Percentiles rank a stretch among this genome's conserved stretches.
Evolutionary conservation across 176 grass and related monocot genomes (phyloP).

Genomic region (Avena insularis): DNA sequence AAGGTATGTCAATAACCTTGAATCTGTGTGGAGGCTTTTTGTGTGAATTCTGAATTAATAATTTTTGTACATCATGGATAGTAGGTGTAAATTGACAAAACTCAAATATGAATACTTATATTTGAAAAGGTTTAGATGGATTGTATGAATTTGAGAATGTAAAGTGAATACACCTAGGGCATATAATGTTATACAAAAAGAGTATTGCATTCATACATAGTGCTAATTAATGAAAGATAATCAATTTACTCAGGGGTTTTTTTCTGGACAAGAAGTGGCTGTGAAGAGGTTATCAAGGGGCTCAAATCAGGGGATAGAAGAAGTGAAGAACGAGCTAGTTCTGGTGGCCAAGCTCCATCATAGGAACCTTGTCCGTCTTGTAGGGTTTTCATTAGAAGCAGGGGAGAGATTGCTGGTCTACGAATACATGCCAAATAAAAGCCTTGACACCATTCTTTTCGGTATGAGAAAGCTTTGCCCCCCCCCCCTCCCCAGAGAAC

Average conservation of each 20-base stretch:
- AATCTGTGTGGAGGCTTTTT: not conserved
- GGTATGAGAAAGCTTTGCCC: too few relatives aligned
- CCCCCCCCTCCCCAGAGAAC: too few relatives aligned
- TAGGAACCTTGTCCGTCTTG: slow-evolving; percentile 41
- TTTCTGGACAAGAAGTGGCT: slow-evolving; percentile 41
- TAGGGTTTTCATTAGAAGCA: too few relatives aligned
- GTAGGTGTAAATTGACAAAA: not conserved
- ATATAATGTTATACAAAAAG: too few relatives aligned
- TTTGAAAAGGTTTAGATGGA: too few relatives aligned
- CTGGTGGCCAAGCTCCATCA: slow-evolving; percentile 53
- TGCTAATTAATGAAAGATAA: not conserved
- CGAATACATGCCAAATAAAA: slow-evolving; percentile 43
- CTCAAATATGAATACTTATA: too few relatives aligned
- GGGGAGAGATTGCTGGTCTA: slow-evolving; percentile 9
- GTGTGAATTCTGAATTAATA: not conserved
- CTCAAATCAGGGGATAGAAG: slow-evolving; percentile 43
- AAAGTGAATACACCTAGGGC: not conserved
- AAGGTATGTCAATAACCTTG: slow-evolving; percentile 9
- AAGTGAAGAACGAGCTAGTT: slow-evolving; percentile 42
- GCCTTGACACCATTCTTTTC: slow-evolving; percentile 25
- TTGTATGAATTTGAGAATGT: not conserved
- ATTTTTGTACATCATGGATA: not conserved
- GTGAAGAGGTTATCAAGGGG: slow-evolving; percentile 45
- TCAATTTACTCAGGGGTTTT: not conserved
- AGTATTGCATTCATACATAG: not conserved